Evolutionary conservation across 352 stramenopile species (phyloP).

Genomic region (Globisporangium cederbergense): DNA sequence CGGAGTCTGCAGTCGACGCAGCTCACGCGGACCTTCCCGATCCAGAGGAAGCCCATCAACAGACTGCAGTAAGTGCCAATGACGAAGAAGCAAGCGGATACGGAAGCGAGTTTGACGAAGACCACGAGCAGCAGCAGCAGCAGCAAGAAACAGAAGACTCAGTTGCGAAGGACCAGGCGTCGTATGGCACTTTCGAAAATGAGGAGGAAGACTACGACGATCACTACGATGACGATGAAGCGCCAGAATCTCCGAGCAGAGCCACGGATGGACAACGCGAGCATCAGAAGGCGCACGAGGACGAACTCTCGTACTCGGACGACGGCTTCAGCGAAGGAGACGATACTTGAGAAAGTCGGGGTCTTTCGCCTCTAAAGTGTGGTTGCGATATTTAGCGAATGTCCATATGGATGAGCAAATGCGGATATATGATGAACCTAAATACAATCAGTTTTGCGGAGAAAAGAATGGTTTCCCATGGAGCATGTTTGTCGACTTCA

Average conservation of each 20-base stretch:
- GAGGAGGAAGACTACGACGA: constrained; percentile 27
- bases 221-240: constrained; percentile 20
- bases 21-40: neutral
- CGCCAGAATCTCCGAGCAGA: neutral
- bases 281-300: neutral
- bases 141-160: neutral
- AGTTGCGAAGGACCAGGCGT: constrained; percentile 3
- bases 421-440: neutral
- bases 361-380: too few species aligned
- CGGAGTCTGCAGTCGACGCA: neutral
- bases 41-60: neutral
- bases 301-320: constrained; percentile 22
- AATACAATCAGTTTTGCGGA: too few species aligned
- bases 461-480: too few species aligned
- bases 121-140: neutral
- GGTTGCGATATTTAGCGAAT: too few species aligned
- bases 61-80: neutral
- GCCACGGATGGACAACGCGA: neutral
- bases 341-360: neutral
- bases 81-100: constrained; percentile 23
- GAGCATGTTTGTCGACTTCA: too few species aligned
- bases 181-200: constrained; percentile 21
- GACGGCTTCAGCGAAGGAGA: constrained; percentile 36
- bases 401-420: neutral
- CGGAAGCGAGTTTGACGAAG: constrained; percentile 40